Conservation (phyloP, 495 filamentous ascomycete genomes). For the Penicillium paxilli region DNA sequence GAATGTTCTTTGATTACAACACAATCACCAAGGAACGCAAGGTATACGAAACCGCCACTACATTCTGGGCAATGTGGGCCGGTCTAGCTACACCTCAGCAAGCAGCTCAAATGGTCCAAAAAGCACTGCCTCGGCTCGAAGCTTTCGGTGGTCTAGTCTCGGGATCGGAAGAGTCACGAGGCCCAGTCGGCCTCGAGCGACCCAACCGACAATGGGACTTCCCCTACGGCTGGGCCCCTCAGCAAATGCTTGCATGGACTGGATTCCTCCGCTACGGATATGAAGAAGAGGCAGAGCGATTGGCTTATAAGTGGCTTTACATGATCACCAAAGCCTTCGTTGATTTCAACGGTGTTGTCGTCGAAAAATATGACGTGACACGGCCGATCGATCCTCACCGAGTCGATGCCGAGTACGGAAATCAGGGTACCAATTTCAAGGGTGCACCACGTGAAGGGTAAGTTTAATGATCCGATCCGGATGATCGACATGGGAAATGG, state of each 20-base stretch:
- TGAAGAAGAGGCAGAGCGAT: conserved; percentile 78
- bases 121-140: conserved; percentile 82
- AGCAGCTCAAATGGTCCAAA: conserved; percentile 71
- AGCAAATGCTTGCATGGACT: conserved; percentile 97
- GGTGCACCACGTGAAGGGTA: conserved; percentile 95
- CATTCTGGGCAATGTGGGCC: conserved; percentile 97
- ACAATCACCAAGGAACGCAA: conserved; percentile 74
- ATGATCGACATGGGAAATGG: not conserved
- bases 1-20: conserved; percentile 97
- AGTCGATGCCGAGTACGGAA: conserved; percentile 95
- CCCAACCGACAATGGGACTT: conserved; percentile 98
- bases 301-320: conserved; percentile 93
- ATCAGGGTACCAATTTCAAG: conserved; percentile 91
- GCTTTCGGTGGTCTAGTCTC: conserved; percentile 84
- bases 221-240: conserved; percentile 96
- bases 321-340: conserved; percentile 98
- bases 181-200: conserved; percentile 71
- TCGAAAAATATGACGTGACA: conserved; percentile 98
- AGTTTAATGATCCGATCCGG: conserved; percentile 33
- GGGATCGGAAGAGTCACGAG: conserved; percentile 83
- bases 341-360: conserved; percentile 95
- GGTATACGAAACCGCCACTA: conserved; percentile 83
- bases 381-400: conserved; percentile 82
- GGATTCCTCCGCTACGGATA: conserved; percentile 89
- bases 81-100: conserved; percentile 78